Evolutionary conservation across 2,329 filamentous ascomycete genomes (phyloP), one percentile per base, ranked within the genome.

Genomic region (Colletotrichum sp.): DNA sequence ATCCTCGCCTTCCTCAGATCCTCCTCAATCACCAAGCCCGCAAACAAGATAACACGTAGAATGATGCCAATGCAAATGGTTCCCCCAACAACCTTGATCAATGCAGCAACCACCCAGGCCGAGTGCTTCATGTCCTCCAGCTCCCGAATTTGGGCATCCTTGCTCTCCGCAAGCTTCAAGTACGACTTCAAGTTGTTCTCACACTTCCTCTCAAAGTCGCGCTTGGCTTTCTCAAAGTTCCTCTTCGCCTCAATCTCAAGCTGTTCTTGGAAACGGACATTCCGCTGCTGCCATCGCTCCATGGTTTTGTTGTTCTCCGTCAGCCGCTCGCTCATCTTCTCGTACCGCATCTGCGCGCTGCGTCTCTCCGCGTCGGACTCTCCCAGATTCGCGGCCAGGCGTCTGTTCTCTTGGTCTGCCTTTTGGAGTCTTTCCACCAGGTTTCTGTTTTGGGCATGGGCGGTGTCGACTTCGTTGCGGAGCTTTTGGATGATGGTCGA

Each of bases 371-470:
- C n/a, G 44, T 49, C 3, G n/a, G 44, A 12, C n/a, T 49, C 6
- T 13, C 1, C 44, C n/a, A 49, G 44, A 3, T 49, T 49, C 44
- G 0, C 44, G n/a, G 6, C 0, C 6, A 49, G 44, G 0, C 6
- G 44, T 49, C 44, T 49, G 44, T 49, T 49, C 44, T 0, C 44
- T 0, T 21, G 0, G 10, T 49, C 44, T 3, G 44, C 44, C 0
- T 49, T 49, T 49, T 49, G 6, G 1, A 49, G 18, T 0, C 44
- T 49, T 1, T 49, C 44, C 3, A 49, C n/a, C 10, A 49, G 44
- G 44, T 13, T 7, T 21, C n/a, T 49, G 44, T 21, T 49, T 13
- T 49, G n/a, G n/a, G 44, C 44, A 1, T 49, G 44, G 44, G 44
- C 44, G 44, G 44, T 21, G 18, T 49, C 44, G 10, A 49, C n/a